Conservation (phyloP, 345 rosid genomes). For the Mangifera indica region DNA sequence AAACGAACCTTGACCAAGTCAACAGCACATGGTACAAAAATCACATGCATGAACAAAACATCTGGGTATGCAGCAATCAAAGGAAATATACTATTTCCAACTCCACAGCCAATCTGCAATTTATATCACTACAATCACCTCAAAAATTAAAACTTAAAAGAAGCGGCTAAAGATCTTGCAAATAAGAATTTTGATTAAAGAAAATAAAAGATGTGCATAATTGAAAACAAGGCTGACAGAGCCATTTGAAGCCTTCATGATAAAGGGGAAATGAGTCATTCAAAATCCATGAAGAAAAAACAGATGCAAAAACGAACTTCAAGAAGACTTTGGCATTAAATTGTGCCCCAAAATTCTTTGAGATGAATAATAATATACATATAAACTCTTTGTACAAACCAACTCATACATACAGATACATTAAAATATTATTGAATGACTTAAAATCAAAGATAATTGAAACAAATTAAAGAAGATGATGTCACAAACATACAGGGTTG, state of each 20-base stretch:
- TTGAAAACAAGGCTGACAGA: neutral
- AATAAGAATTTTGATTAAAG: neutral
- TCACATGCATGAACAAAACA: slow-evolving; percentile 82
- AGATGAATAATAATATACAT: no score
- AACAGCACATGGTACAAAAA: slow-evolving; percentile 83
- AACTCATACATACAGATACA: no score
- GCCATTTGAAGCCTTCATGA: neutral
- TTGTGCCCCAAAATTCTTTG: neutral
- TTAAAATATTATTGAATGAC: no score
- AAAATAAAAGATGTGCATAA: neutral
- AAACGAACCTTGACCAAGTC: slow-evolving; percentile 79
- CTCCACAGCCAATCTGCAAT: slow-evolving; percentile 89
- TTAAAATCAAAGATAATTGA: no score
- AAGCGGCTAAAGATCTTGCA: neutral
- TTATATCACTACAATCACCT: slow-evolving; percentile 2
- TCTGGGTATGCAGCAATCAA: slow-evolving; percentile 71
- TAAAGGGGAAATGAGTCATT: neutral
- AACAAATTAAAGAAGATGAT: no score
- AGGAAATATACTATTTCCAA: slow-evolving; percentile 88
- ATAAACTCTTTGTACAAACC: no score
- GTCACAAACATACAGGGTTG: no score
- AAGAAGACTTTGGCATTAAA: neutral
- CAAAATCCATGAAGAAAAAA: neutral
- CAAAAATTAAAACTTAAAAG: neutral
- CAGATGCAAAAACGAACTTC: neutral